These are phyloP conservation scores for Verticillium longisporum DNA, from an alignment of 2,329 filamentous ascomycete genomes.

Conservation along the genomic window DNA sequence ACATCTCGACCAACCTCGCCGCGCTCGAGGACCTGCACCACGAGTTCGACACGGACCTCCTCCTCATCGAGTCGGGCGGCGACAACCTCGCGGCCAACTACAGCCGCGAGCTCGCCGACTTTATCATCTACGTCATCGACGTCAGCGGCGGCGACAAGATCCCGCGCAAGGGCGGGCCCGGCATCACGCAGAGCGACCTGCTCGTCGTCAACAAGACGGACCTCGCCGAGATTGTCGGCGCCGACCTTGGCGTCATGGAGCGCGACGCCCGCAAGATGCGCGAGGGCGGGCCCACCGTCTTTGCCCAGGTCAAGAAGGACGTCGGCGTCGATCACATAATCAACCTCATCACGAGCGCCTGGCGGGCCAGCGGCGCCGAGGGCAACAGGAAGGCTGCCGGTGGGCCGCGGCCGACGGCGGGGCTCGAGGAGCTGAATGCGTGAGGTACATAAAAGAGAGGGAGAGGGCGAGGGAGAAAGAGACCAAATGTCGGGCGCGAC, in stretches of 20 bases:
- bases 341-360: conserved; percentile 81
- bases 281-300: conserved; percentile 90
- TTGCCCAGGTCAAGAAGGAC: conserved; percentile 93
- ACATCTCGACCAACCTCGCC: conserved; percentile 89
- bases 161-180: conserved; percentile 88
- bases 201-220: conserved; percentile 97
- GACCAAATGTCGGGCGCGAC: background rate
- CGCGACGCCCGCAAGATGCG: conserved; percentile 89
- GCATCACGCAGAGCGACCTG: conserved; percentile 93
- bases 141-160: conserved; percentile 96
- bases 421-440: conserved; percentile 37
- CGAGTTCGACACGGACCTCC: conserved; percentile 70
- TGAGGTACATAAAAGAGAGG: background rate
- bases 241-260: conserved; percentile 91
- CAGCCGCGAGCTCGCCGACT: conserved; percentile 88
- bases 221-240: conserved; percentile 81
- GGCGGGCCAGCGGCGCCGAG: conserved; percentile 83
- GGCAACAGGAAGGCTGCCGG: conserved; percentile 45
- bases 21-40: conserved; percentile 84
- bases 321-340: conserved; percentile 82
- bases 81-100: conserved; percentile 98
- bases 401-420: conserved; percentile 51
- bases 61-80: conserved; percentile 92
- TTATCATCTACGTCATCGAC: conserved; percentile 98
- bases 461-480: conserved; percentile 2